Evolutionary conservation across 192 early-diverging fungal species (phyloP).

Genomic region (Gorgonomyces haynaldii): DNA sequence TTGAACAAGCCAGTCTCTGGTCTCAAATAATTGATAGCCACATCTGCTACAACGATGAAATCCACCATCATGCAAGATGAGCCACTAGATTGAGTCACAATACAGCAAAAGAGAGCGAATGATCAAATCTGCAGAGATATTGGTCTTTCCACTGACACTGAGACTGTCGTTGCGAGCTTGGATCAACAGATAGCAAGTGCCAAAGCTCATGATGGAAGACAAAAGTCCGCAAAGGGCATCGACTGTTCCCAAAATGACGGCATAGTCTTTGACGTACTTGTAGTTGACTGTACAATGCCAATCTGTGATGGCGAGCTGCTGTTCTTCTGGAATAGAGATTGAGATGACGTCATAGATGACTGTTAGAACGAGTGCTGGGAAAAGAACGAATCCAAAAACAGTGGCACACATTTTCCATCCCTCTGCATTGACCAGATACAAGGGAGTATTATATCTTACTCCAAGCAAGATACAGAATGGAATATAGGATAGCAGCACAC

Average conservation of each 20-base stretch:
- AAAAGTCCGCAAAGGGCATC: neutral
- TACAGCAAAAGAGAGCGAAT: neutral
- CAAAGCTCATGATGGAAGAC: neutral
- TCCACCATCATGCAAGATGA: neutral
- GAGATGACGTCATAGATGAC: neutral
- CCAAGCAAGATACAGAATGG: neutral
- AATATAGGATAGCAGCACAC: neutral
- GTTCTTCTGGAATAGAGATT: neutral
- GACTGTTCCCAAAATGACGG: neutral
- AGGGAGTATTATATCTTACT: neutral
- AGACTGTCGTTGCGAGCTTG: neutral
- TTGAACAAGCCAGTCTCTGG: neutral
- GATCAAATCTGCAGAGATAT: neutral
- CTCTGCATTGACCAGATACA: neutral
- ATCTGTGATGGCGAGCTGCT: neutral
- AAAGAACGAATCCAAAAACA: neutral
- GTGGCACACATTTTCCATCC: neutral
- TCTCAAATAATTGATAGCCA: neutral
- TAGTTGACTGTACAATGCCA: neutral
- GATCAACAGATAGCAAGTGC: neutral
- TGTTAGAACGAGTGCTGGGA: neutral
- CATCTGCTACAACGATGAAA: neutral
- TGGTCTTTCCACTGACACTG: neutral
- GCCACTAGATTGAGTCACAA: neutral
- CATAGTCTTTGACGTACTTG: neutral